Evolutionary conservation across 495 filamentous ascomycete genomes (phyloP), one percentile per base, ranked within the genome.

Genomic region (Trypethelium eluteriae): DNA sequence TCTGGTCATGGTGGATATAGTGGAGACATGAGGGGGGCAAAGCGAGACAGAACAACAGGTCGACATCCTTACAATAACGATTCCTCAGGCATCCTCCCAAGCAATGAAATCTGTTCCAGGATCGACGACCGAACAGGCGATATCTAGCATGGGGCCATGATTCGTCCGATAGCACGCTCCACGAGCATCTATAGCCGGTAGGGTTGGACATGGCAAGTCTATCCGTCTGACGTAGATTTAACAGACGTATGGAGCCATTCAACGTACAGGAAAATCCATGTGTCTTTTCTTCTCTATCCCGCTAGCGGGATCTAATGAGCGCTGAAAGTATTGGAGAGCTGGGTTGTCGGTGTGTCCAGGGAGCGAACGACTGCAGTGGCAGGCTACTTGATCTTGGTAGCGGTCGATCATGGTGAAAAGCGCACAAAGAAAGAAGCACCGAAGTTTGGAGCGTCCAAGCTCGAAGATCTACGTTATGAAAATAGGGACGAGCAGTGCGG

Each of bases 401-500:
- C n/a, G 53, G 53, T 18, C 53, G 6, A 59, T 36, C 32, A 2
- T 9, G n/a, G 53, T 7, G 14, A 7, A 59, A 36, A 59, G 32
- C 53, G n/a, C 14, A 14, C 53, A 59, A 18, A 59, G 18, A 18
- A 53, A n/a, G 6, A 34, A 34, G 5, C 25, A 59, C 14, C 6
- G 32, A 59, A 36, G 32, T 7, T 18, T 9, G 53, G 36, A 36
- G 7, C 53, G 53, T 35, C 53, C 14, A 35, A 35, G 53, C 53
- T 59, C 53, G 32, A 10, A 36, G 18, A 10, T n/a, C 32, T 36
- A 6, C 11, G 11, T 11, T 59, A 59, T 59, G 25, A 59, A 59
- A 59, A 59, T 59, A 59, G 53, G 36, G n/a, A 7, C 32, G 18
- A 59, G 53, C 53, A 36, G 53, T 59, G 53, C 53, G 18, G 32